A percentile compares a stretch with the other conserved stretches of the same genome.
Evolutionary conservation across 345 rosid genomes (phyloP).

Genomic region (Eucalyptus regnans): DNA sequence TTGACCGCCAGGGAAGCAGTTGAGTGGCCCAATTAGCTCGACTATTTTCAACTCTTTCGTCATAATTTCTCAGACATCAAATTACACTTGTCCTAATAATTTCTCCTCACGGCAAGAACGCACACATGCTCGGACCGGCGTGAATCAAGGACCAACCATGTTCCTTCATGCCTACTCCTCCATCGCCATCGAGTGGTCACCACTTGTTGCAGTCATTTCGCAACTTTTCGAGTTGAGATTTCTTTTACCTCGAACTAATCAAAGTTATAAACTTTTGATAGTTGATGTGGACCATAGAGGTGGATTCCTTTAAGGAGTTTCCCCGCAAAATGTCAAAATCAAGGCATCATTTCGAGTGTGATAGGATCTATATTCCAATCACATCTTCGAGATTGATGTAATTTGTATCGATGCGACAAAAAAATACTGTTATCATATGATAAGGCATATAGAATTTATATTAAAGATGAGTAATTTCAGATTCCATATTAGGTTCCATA

Average conservation of each 20-base stretch:
- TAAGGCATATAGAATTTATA: fast-evolving
- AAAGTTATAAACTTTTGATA: fast-evolving
- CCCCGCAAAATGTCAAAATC: fast-evolving
- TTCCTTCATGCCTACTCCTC: not conserved
- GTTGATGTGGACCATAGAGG: fast-evolving
- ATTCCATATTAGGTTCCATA: fast-evolving
- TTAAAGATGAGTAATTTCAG: fast-evolving
- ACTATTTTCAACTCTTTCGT: not conserved
- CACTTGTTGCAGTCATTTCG: not conserved
- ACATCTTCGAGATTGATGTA: not conserved
- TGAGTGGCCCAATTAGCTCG: not conserved
- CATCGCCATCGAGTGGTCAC: not conserved
- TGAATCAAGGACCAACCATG: not conserved
- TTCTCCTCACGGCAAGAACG: fast-evolving
- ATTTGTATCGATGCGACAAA: fast-evolving
- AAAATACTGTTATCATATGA: not conserved
- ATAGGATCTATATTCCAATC: not conserved
- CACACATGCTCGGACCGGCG: not conserved
- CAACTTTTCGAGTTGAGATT: not conserved
- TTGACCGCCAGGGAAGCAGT: not conserved
- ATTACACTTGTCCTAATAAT: not conserved
- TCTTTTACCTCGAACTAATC: not conserved
- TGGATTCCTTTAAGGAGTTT: not conserved
- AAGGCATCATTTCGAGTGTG: not conserved
- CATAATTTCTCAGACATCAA: not conserved